Base-by-base conservation (phyloP, 768 basidiomycete species). In the Neoboletus subvelutipes region DNA sequence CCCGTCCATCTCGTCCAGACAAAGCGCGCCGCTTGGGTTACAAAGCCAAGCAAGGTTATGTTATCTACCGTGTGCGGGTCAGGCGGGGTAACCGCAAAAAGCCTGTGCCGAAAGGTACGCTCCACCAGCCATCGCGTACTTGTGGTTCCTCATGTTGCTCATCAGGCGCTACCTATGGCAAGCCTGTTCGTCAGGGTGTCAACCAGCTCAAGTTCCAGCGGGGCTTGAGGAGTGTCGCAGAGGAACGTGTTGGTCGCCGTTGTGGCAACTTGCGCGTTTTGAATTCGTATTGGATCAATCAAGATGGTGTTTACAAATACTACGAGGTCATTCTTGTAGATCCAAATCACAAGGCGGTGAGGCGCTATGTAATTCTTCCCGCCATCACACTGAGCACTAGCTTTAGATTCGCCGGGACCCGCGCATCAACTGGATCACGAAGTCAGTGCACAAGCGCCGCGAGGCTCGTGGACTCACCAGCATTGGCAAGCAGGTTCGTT, bases 21-120 rank as follows among this genome's bases (percentile, higher is more conserved):
- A 99, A 98, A 83, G 97, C 97, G 61, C 91, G 97, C 73, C 88
- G 95, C 64, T 81, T 99, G 60, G 97, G 97, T 48, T 99, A 98
- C 87, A 99, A 98, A 82, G 94, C 97, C 74, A 99, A 99, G 85
- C 97, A 99, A 78, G 97, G 97, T 68, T 99, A 94, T 73, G 89
- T 98, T 63, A 77, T 99, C 79, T 99, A 99, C 81, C 92, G 97
- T 69, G 80, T 99, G 67, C 92, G 97, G 64, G 96, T 99, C 63
- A 87, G 97, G 68, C 86, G 95, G 62, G 97, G 97, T 73, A 98
- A 98, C 85, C 87, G 97, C 79, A 99, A 99, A 83, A 97, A 94
- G 84, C 94, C 90, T 61, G 96, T 90, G 58, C 90, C 90, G 68
- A 99, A 99, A 83, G 97, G 96, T 94, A 55, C 51, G 78, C 71